Percentiles rank a stretch among this genome's conserved stretches.
Evolutionary conservation across 805 yeast species (phyloP).

Genomic region (Yarrowia sp.): DNA sequence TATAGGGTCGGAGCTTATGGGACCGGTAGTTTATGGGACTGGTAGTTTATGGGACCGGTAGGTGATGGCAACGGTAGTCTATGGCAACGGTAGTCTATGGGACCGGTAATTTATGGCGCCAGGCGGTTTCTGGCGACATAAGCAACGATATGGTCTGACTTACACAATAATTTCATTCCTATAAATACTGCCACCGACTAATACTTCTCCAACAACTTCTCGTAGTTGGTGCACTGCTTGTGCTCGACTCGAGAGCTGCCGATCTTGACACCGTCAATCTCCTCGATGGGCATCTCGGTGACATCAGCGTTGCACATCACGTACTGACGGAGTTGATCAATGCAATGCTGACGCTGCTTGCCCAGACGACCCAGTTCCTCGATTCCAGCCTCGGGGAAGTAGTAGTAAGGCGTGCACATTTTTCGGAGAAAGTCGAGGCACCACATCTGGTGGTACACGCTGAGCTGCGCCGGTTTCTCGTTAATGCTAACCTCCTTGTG

Average conservation of each 20-base stretch:
- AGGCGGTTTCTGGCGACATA: no score
- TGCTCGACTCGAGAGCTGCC: slow-evolving; percentile 10
- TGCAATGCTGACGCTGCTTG: neutral
- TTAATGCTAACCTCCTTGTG: neutral
- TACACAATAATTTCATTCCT: no score
- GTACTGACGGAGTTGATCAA: slow-evolving; percentile 5
- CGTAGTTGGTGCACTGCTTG: neutral
- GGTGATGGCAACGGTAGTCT: no score
- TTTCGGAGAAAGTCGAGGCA: slow-evolving; percentile 1
- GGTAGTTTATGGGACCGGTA: no score
- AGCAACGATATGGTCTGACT: no score
- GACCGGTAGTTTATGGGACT: no score
- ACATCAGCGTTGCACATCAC: slow-evolving; percentile 3
- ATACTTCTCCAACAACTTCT: neutral
- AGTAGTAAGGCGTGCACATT: neutral
- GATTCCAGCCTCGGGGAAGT: neutral
- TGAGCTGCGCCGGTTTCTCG: neutral
- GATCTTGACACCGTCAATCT: neutral
- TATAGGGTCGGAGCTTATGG: no score
- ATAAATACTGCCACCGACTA: neutral
- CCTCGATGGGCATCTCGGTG: neutral
- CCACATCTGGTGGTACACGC: slow-evolving; percentile 13
- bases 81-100: no score
- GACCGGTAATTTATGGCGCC: no score
- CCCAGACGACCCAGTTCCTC: neutral